A percentile compares a stretch with the other conserved stretches of the same genome.
Evolutionary conservation across 2,329 filamentous ascomycete species (phyloP).

Genomic region (Ophiocordyceps camponoti-saundersi): DNA sequence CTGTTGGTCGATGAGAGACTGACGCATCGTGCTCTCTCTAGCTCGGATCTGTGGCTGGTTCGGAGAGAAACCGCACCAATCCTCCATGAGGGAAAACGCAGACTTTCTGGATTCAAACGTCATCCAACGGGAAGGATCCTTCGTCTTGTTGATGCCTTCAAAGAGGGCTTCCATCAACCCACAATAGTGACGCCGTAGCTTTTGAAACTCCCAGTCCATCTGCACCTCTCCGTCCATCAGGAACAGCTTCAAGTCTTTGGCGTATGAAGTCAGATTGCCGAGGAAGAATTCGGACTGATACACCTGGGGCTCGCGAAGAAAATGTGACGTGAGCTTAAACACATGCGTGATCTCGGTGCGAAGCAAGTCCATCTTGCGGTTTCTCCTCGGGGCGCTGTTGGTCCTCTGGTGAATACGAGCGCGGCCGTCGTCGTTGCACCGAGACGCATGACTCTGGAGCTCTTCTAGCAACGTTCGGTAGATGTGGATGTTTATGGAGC

Average conservation of each 20-base stretch:
- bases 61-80: constrained; percentile 95
- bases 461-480: constrained; percentile 85
- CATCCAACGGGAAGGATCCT: constrained; percentile 84
- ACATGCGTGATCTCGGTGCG: constrained; percentile 93
- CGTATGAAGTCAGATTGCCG: constrained; percentile 73
- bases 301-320: constrained; percentile 61
- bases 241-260: constrained; percentile 85
- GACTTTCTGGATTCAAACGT: constrained; percentile 94
- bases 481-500: constrained; percentile 87
- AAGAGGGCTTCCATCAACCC: constrained; percentile 86
- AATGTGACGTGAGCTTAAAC: constrained; percentile 84
- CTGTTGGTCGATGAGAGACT: constrained; percentile 68
- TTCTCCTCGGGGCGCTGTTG: constrained; percentile 65
- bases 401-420: constrained; percentile 74
- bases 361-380: constrained; percentile 68
- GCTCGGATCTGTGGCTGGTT: constrained; percentile 71
- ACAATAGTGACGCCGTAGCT: constrained; percentile 82
- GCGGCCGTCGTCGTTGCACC: constrained; percentile 79
- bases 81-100: constrained; percentile 91
- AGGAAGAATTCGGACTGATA: constrained; percentile 83
- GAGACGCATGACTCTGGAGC: constrained; percentile 68
- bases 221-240: constrained; percentile 90
- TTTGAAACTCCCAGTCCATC: constrained; percentile 87
- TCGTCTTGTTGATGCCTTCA: constrained; percentile 72
- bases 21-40: constrained; percentile 74